Evolutionary conservation across 805 yeast genomes (phyloP), one percentile per base, ranked within the genome.

Genomic region (Barnettozyma vustinii): DNA sequence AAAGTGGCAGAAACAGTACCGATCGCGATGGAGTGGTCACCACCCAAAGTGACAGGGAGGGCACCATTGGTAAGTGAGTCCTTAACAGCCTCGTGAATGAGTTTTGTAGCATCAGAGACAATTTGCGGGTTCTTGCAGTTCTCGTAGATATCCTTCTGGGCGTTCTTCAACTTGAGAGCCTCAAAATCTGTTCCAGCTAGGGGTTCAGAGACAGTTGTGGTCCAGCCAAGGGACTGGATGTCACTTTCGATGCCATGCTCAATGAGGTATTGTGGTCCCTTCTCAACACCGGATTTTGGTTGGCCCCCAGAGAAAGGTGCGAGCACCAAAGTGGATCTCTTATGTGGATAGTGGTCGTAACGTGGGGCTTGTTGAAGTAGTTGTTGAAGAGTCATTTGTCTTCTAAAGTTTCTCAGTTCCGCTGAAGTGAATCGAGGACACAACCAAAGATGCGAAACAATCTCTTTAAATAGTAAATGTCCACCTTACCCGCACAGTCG

Each of bases 291-390:
- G 21, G 82, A 77, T 62, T 88, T 87, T 37, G 89, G 91, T 67
- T 92, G 99, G 52, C 99, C 99, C 21, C 97, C 98, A 35, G 90
- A 80, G 68, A 92, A 94, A 46, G 98, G 98, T 0, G 97, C 97
- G 18, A 83, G 74, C 52, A 94, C 79, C 47, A 92, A 71, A n/a
- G 89, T 77, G 35, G 82, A 78, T 46, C 77, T 72, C 58, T 74
- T 80, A 44, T 71, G 62, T 44, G 78, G 73, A 60, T 76, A 77
- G 62, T 72, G 81, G 52, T 80, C 79, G 73, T 73, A 85, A 42
- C 68, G 54, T 46, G 69, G 61, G 52, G 47, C 20, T 5, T 20
- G 32, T 15, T 39, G 30, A 21, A 39, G 27, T 30, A 30, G 16
- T 13, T 30, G 33, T 36, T 36, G 39, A 19, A 36, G 21, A 16